Evolutionary conservation across 345 rosid genomes (phyloP).

Genomic region (Eucalyptus cloeziana): DNA sequence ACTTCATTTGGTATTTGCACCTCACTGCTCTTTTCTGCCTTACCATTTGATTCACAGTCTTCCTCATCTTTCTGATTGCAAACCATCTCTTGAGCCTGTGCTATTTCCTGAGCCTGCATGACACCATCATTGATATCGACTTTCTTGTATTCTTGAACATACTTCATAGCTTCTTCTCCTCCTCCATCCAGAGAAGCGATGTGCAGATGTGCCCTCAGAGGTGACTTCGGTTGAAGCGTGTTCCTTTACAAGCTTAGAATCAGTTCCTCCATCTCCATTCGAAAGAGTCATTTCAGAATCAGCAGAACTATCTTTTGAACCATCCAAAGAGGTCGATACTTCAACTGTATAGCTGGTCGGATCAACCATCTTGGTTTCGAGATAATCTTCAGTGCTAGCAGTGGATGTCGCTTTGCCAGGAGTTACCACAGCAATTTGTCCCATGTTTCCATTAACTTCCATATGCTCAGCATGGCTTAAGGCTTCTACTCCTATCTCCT

Average conservation of each 20-base stretch:
- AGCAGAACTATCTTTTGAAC: conserved; percentile 38
- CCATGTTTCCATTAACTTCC: conserved; percentile 16
- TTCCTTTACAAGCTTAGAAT: not conserved
- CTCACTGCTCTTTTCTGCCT: not conserved
- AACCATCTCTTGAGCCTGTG: not conserved
- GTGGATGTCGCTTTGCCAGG: conserved; percentile 27
- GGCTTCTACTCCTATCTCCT: conserved; percentile 11
- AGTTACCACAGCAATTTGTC: conserved; percentile 10
- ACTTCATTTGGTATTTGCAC: not conserved
- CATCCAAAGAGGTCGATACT: conserved; percentile 22
- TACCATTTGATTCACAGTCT: not conserved
- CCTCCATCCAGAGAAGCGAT: not conserved
- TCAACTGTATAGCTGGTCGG: conserved; percentile 37
- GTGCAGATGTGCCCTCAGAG: not conserved
- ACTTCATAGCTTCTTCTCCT: not conserved
- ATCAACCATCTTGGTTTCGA: conserved; percentile 62
- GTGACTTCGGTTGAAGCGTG: not conserved
- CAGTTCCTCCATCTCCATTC: conserved; percentile 30
- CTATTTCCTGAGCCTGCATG: not conserved
- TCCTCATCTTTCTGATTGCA: not conserved
- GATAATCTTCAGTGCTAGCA: conserved; percentile 49
- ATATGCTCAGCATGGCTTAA: conserved; percentile 26
- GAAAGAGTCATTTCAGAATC: conserved; percentile 30
- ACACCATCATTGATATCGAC: not conserved
- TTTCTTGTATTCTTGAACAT: not conserved